Evolutionary conservation across 108 stramenopile genomes (phyloP).

Genomic region (Cyclostephanos invisitatus): DNA sequence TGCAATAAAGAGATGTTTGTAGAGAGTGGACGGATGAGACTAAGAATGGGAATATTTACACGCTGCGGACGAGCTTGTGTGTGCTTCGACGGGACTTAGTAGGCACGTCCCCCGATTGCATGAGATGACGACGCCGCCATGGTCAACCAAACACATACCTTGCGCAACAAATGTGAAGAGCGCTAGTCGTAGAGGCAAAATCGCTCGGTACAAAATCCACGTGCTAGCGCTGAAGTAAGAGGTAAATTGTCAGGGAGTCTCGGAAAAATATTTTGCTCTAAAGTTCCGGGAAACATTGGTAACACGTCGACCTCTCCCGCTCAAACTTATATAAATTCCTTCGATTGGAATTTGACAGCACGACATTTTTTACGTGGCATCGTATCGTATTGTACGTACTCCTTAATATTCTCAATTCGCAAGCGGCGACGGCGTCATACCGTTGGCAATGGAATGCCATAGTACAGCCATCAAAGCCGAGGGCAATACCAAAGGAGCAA

Average conservation of each 20-base stretch:
- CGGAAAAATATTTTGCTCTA: too few species aligned
- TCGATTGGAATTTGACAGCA: too few species aligned
- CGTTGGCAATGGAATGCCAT: not conserved
- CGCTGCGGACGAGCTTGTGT: not conserved
- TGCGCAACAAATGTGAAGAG: not conserved
- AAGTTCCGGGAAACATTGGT: not conserved
- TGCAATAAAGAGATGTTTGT: not conserved
- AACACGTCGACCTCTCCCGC: not conserved
- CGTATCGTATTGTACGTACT: too few species aligned
- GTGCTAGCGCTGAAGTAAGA: not conserved
- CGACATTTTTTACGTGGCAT: too few species aligned
- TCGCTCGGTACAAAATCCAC: not conserved
- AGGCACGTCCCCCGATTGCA: not conserved
- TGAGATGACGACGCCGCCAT: slow-evolving; percentile 3
- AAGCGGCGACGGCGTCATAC: too few species aligned
- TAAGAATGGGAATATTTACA: not conserved
- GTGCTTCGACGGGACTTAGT: not conserved
- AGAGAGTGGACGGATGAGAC: not conserved
- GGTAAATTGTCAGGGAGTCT: not conserved
- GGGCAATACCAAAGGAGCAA: slow-evolving; percentile 1
- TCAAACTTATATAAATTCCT: not conserved
- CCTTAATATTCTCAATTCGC: too few species aligned
- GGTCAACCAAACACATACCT: slow-evolving; percentile 33
- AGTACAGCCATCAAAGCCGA: not conserved
- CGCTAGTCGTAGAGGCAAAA: too few species aligned